phyloP scores from a whole-genome alignment of 148 eudicot genomes.

The Mesembryanthemum crystallinum region DNA sequence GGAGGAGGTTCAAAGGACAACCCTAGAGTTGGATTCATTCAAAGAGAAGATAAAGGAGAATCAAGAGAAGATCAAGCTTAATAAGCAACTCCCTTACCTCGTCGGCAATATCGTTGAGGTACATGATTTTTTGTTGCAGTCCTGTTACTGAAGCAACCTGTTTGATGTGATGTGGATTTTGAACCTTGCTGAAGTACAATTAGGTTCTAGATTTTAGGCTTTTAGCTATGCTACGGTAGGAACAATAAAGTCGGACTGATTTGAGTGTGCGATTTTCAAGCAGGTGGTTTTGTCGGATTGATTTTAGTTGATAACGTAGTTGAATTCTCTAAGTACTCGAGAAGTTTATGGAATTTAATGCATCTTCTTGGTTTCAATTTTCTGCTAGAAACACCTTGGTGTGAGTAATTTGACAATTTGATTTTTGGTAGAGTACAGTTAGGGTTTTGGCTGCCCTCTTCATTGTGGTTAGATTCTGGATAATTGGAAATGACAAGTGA shows the following conservation, averaged over 20 bases:
- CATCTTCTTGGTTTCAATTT: background rate
- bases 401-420: background rate
- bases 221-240: too few species aligned
- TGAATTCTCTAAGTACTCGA: too few species aligned
- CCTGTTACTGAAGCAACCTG: too few species aligned
- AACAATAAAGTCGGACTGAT: too few species aligned
- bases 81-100: conserved; percentile 92
- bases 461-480: background rate
- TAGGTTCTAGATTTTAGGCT: background rate
- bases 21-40: conserved; percentile 67
- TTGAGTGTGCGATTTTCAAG: too few species aligned
- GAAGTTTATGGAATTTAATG: background rate
- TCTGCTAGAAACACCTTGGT: background rate
- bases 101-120: conserved; percentile 99
- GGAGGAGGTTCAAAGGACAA: conserved; percentile 83
- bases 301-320: too few species aligned
- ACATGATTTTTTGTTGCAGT: background rate
- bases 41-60: conserved; percentile 94
- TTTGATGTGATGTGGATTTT: background rate
- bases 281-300: too few species aligned
- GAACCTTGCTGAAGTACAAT: background rate
- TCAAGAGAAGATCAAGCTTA: conserved; percentile 93
- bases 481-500: background rate
- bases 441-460: background rate
- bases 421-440: background rate